Percentiles rank a stretch among this genome's conserved stretches.
phyloP scores from a whole-genome alignment of 2,329 filamentous ascomycete species.

The Tolypocladium ovalisporum region DNA sequence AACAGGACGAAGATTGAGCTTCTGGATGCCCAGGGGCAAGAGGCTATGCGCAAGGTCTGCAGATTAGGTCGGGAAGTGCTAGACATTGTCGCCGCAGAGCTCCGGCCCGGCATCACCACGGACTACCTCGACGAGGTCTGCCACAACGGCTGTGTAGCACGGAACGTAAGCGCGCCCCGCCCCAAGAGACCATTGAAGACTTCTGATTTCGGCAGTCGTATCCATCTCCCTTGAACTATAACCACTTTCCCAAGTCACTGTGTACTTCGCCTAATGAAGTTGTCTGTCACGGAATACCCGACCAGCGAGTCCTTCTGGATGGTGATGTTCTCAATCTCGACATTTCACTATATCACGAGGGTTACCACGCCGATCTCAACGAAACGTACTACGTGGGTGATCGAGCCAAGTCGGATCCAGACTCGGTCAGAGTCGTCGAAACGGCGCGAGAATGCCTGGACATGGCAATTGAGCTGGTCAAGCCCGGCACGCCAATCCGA shows the following conservation, averaged over 20 bases:
- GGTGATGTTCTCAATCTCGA: constrained; percentile 98
- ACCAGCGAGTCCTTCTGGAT: constrained; percentile 75
- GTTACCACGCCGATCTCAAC: constrained; percentile 93
- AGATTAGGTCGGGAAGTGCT: constrained; percentile 78
- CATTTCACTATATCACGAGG: constrained; percentile 84
- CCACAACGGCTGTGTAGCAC: constrained; percentile 87
- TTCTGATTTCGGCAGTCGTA: constrained; percentile 54
- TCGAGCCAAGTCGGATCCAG: constrained; percentile 70
- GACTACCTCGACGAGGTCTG: constrained; percentile 92
- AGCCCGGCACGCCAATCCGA: constrained; percentile 84
- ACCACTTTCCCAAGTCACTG: constrained; percentile 93
- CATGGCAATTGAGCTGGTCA: constrained; percentile 82
- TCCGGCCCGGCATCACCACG: constrained; percentile 86
- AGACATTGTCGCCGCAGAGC: constrained; percentile 75
- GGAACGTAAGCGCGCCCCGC: constrained; percentile 55
- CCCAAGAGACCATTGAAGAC: not conserved
- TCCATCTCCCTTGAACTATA: constrained; percentile 89
- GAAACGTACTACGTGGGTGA: constrained; percentile 98
- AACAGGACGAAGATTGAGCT: constrained; percentile 72
- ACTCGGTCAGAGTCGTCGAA: constrained; percentile 84
- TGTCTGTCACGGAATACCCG: constrained; percentile 97
- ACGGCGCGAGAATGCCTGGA: constrained; percentile 80
- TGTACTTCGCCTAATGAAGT: constrained; percentile 96
- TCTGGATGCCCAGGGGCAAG: constrained; percentile 67
- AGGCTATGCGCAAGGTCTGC: constrained; percentile 90